Base-by-base conservation (phyloP, 164 flowering plant genomes). In the Akebia trifoliata region DNA sequence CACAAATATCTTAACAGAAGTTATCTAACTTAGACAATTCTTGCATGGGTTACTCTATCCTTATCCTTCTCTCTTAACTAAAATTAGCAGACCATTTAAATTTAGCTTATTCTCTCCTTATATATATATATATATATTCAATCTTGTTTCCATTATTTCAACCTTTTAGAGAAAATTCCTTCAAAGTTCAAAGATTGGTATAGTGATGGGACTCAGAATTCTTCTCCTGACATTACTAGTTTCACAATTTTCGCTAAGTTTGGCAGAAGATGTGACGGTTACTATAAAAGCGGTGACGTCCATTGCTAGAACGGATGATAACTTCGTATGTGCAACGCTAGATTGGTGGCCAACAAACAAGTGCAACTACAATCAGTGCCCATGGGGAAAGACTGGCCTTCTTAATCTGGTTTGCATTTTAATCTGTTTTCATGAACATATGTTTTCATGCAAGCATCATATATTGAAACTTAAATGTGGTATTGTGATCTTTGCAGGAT, bases 261-360 rank as follows among this genome's bases (percentile, higher is more conserved):
- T 38, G 2, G 70, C 68, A 29, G 79, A 80, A 34, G 59, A 68
- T 29, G 71, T 74, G 24, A 55, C 36, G 2, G 57, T 82, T 4
- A 55, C 60, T 1, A 78, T 85, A 1, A 15, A 65, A 35, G 68
- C 72, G 1, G 74, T 44, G n/a, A 67, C 74, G 0, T 24, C 69
- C 38, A 71, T 80, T 9, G 94, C 79, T 4, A 46, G 28, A 21
- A 86, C 82, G 0, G 90, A 84, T 56, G 86, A 82, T 31, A 69
- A 68, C 52, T 82, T 81, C 36, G 60, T 86, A 0, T 86, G 90
- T 63, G 90, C 82, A 4, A 82, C 95, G 9, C 8, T 86, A 4
- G 90, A 84, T 64, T 84, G 86, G 85, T 86, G 95, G 94, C 86
- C 94, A 0, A 6, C 57, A n/a, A 56, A 20, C 1, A 82, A 86